A percentile compares a stretch with the other conserved stretches of the same genome.
Conservation (phyloP, 73 alveolate species). For the Paramecium sonneborni region DNA sequence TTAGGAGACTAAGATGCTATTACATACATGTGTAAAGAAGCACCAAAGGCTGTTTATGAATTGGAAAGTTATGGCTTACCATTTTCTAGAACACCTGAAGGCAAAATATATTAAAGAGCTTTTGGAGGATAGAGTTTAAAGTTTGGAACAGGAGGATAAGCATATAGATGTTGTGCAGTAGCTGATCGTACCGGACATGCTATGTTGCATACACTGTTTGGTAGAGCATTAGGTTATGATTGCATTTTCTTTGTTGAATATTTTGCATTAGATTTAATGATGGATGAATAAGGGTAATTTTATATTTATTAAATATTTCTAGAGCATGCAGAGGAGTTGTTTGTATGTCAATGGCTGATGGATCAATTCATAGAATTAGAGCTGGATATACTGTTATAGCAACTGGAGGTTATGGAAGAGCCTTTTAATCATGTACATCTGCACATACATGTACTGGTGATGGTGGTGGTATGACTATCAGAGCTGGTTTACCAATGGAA, state of each 20-base stretch:
- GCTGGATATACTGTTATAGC: conserved; percentile 76
- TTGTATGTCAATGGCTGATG: conserved; percentile 89
- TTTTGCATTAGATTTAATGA: conserved; percentile 92
- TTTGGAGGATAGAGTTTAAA: conserved; percentile 92
- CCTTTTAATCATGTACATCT: conserved; percentile 78
- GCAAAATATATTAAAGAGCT: conserved; percentile 96
- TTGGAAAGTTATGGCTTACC: conserved; percentile 95
- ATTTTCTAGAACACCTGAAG: conserved; percentile 94
- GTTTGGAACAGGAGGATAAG: conserved; percentile 88
- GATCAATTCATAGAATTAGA: conserved; percentile 88
- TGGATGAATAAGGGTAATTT: conserved; percentile 76
- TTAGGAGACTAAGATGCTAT: conserved; percentile 96
- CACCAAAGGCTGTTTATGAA: conserved; percentile 93
- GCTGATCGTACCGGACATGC: conserved; percentile 98
- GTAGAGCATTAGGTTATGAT: conserved; percentile 91
- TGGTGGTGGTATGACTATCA: conserved; percentile 87
- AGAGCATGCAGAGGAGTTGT: conserved; percentile 79
- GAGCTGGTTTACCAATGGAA: conserved; percentile 94
- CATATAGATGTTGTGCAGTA: conserved; percentile 89
- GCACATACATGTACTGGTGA: conserved; percentile 99
- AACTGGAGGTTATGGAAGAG: conserved; percentile 43
- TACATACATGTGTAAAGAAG: conserved; percentile 93
- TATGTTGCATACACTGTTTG: conserved; percentile 94
- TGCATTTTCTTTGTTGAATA: conserved; percentile 95
- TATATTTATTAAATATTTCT: conserved; percentile 43